Conservation (phyloP, 345 rosid genomes). For the Melaleuca quinquenervia region DNA sequence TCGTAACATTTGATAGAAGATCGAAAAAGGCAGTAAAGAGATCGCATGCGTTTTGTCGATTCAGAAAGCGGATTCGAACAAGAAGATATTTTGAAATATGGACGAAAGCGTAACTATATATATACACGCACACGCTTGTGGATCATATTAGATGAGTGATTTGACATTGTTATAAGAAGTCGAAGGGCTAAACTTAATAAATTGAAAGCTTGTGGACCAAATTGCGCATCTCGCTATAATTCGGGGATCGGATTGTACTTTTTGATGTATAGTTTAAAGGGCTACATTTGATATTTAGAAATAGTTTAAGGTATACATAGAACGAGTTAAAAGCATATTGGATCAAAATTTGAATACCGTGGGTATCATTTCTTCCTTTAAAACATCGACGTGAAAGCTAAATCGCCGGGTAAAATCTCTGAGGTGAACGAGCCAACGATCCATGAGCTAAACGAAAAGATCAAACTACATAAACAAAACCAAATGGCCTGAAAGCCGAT, state of each 20-base stretch:
- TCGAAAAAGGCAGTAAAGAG: neutral
- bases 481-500: neutral
- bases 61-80: neutral
- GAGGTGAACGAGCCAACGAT: rapidly evolving
- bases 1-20: neutral
- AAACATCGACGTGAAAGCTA: neutral
- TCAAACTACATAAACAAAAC: neutral
- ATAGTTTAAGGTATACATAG: neutral
- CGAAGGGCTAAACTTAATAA: neutral
- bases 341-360: too few relatives aligned
- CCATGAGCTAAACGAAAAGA: neutral
- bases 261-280: neutral
- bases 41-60: neutral
- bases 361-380: neutral
- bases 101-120: too few relatives aligned
- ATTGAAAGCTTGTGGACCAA: neutral
- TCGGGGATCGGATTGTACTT: neutral
- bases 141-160: rapidly evolving
- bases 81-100: neutral
- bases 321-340: too few relatives aligned
- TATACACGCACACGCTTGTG: neutral
- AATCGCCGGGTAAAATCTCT: neutral
- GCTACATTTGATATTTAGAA: neutral
- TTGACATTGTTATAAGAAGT: too few relatives aligned
- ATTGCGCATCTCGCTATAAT: too few relatives aligned